Conservation (phyloP, 345 rosid genomes). For the Carallia pectinifolia region DNA sequence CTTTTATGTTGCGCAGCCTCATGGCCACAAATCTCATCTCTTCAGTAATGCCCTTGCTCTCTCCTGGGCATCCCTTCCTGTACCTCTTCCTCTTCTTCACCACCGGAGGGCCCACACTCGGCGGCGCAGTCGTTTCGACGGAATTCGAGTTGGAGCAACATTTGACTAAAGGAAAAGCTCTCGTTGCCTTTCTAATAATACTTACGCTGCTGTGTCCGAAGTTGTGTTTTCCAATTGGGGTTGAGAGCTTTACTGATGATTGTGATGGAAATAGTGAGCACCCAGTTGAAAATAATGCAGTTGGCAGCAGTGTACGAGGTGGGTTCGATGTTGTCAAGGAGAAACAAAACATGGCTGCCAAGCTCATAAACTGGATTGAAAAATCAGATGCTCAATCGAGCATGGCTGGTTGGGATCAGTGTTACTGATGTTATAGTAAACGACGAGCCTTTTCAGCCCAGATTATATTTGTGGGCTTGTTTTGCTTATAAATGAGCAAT, state of each 20-base stretch:
- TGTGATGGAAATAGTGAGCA: background rate
- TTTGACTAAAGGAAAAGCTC: background rate
- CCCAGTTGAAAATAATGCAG: no score
- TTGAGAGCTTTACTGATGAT: conserved; percentile 3
- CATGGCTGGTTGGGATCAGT: no score
- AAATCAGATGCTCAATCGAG: no score
- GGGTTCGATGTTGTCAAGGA: background rate
- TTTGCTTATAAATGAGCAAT: no score
- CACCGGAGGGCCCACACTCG: conserved; percentile 26
- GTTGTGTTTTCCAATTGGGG: conserved; percentile 4
- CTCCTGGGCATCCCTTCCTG: conserved; percentile 82
- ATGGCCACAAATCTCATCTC: conserved; percentile 97
- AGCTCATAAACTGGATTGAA: background rate
- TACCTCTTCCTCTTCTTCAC: conserved; percentile 59
- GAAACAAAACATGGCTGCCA: background rate
- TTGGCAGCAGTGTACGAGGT: background rate
- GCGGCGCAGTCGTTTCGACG: conserved; percentile 8
- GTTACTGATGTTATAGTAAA: no score
- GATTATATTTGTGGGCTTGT: no score
- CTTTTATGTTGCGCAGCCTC: conserved; percentile 77
- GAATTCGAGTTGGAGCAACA: conserved; percentile 30
- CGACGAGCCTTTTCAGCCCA: no score
- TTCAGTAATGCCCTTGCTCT: conserved; percentile 73
- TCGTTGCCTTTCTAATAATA: conserved; percentile 2
- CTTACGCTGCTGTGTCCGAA: background rate